Percentiles rank a stretch among this genome's conserved stretches.
phyloP scores from a whole-genome alignment of 345 rosid genomes.

The Melaleuca alternifolia region DNA sequence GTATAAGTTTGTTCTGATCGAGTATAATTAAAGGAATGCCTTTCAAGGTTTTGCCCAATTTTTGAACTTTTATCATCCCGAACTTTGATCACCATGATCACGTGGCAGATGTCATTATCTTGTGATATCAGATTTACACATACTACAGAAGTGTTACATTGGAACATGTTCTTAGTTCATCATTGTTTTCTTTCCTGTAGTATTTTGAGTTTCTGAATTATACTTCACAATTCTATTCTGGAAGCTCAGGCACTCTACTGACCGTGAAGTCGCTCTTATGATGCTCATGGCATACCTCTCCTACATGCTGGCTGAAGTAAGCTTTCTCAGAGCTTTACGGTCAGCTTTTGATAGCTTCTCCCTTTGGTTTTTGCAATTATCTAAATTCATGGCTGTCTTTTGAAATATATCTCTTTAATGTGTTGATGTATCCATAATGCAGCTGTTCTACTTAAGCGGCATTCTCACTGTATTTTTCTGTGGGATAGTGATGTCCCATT shows the following conservation, averaged over 20 bases:
- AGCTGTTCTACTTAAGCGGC: conserved; percentile 21
- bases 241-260: conserved; percentile 73
- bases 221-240: not conserved
- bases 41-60: not conserved
- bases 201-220: not conserved
- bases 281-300: conserved; percentile 91
- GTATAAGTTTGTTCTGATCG: not conserved
- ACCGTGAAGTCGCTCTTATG: conserved; percentile 85
- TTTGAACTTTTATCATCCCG: not conserved
- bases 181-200: not conserved
- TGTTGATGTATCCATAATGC: not conserved
- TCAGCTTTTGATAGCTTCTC: not conserved
- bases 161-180: not conserved
- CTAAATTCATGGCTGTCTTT: not conserved
- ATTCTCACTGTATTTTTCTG: conserved; percentile 23
- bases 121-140: not conserved
- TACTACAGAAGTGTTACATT: not conserved
- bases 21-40: not conserved
- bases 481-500: conserved; percentile 21
- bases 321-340: conserved; percentile 2
- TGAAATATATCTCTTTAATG: not conserved
- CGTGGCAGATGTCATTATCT: not conserved
- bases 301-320: conserved; percentile 80
- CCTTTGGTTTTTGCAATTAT: not conserved
- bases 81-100: not conserved